Evolutionary conservation across 2,329 filamentous ascomycete genomes (phyloP).

Genomic region (Mycosphaerella arachidis): DNA sequence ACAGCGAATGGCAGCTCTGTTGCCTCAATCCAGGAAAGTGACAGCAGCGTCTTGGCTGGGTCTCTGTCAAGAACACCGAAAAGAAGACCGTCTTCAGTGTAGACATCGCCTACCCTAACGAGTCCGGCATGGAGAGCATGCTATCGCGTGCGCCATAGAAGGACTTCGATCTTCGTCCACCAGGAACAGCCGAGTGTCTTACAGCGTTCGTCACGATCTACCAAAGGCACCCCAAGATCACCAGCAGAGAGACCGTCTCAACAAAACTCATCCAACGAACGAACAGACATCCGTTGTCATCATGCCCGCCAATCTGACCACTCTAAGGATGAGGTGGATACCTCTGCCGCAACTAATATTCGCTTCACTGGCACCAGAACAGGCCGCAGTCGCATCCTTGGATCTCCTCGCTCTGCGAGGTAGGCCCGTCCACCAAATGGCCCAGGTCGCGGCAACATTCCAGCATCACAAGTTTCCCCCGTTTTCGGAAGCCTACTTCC

Average conservation of each 20-base stretch:
- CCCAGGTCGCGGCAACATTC: constrained; percentile 10
- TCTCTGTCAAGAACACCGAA: constrained; percentile 12
- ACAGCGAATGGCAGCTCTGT: constrained; percentile 18
- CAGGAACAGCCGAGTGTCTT: too few species aligned
- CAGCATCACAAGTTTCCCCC: constrained; percentile 6
- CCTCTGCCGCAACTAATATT: neutral
- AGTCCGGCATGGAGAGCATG: neutral
- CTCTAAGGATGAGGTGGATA: too few species aligned
- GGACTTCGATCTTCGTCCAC: too few species aligned
- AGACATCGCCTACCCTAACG: constrained; percentile 8
- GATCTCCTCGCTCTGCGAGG: constrained; percentile 15
- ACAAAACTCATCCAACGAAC: too few species aligned
- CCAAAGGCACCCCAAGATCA: too few species aligned
- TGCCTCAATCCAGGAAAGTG: neutral
- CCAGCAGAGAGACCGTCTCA: too few species aligned
- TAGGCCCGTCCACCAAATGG: neutral
- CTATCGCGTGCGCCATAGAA: neutral
- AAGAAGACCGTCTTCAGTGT: constrained; percentile 14
- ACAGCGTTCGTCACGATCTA: too few species aligned
- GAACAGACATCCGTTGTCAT: too few species aligned
- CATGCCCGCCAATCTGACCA: too few species aligned
- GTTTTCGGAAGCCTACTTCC: neutral
- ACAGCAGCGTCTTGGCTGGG: constrained; percentile 13
- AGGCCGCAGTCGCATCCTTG: constrained; percentile 1
- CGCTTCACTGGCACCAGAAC: too few species aligned